Conservation (phyloP, 768 basidiomycete genomes). For the Lactarius psammicola region DNA sequence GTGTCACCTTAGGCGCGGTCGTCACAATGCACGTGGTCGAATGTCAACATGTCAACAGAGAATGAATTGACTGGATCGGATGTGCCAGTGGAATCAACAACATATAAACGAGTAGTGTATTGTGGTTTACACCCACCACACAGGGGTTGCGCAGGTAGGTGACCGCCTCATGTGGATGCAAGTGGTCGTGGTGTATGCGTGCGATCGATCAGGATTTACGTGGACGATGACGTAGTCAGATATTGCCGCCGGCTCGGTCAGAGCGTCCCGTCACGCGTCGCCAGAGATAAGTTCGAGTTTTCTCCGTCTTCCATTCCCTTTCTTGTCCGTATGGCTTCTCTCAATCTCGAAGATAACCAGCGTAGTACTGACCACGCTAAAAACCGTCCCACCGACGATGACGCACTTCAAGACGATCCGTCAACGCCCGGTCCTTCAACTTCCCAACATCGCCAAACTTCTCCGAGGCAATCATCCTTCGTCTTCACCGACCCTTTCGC, state of each 20-base stretch:
- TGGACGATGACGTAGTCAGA: not conserved
- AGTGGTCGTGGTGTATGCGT: too few species aligned
- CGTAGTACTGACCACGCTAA: not conserved
- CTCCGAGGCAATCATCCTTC: conserved; percentile 8
- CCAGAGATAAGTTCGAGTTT: not conserved
- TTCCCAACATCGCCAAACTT: not conserved
- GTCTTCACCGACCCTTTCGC: not conserved
- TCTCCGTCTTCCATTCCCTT: not conserved
- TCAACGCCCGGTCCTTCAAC: not conserved
- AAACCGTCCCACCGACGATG: not conserved
- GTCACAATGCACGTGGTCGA: too few species aligned
- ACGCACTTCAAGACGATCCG: not conserved
- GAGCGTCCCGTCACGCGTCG: not conserved
- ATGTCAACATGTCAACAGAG: too few species aligned
- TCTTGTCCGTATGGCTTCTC: not conserved
- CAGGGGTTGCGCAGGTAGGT: too few species aligned
- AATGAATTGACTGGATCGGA: too few species aligned
- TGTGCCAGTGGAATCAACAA: too few species aligned
- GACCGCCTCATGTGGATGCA: too few species aligned
- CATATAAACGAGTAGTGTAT: not conserved
- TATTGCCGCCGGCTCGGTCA: not conserved
- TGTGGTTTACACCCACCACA: not conserved
- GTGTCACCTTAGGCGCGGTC: too few species aligned
- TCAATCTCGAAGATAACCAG: not conserved
- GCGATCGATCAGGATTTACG: not conserved